phyloP scores from a whole-genome alignment of 2,329 filamentous ascomycete species.

The Aspergillus pseudoglaucus region DNA sequence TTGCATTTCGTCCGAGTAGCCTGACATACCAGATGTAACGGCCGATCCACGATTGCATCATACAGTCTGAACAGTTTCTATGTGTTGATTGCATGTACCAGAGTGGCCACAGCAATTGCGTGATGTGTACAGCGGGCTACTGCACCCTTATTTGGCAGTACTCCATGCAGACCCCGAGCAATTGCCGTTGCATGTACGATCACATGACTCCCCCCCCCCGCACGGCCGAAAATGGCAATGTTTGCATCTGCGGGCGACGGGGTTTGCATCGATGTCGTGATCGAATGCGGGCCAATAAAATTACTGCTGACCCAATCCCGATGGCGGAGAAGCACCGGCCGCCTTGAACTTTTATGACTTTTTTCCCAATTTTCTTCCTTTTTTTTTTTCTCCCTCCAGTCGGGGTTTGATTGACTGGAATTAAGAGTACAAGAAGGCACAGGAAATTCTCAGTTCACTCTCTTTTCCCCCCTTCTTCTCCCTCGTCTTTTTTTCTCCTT shows the following conservation, averaged over 20 bases:
- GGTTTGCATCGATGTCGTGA: constrained; percentile 42
- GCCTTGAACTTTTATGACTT: constrained; percentile 13
- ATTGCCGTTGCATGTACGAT: constrained; percentile 5
- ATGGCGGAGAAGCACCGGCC: constrained; percentile 25
- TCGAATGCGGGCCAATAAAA: constrained; percentile 35
- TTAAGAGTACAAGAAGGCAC: constrained; percentile 10
- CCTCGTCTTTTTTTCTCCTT: constrained; percentile 3
- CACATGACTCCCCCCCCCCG: constrained; percentile 21
- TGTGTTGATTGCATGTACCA: too few relatives aligned
- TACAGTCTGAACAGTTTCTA: too few relatives aligned
- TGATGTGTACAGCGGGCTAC: too few relatives aligned
- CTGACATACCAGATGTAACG: too few relatives aligned
- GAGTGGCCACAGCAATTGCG: too few relatives aligned
- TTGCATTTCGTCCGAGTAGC: too few relatives aligned
- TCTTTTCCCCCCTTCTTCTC: constrained; percentile 9
- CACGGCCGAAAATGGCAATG: constrained; percentile 15
- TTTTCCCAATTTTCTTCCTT: constrained; percentile 12
- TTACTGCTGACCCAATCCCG: constrained; percentile 29
- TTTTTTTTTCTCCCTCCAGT: constrained; percentile 4
- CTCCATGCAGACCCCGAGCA: neutral
- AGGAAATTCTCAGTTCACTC: neutral
- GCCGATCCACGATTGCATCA: too few relatives aligned
- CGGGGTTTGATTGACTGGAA: constrained; percentile 7
- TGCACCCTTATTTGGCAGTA: too few relatives aligned
- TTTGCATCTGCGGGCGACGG: neutral